Percentiles rank a stretch among this genome's conserved stretches.
Evolutionary conservation across 306 rosid species (phyloP).

Genomic region (Cicer bijugum): DNA sequence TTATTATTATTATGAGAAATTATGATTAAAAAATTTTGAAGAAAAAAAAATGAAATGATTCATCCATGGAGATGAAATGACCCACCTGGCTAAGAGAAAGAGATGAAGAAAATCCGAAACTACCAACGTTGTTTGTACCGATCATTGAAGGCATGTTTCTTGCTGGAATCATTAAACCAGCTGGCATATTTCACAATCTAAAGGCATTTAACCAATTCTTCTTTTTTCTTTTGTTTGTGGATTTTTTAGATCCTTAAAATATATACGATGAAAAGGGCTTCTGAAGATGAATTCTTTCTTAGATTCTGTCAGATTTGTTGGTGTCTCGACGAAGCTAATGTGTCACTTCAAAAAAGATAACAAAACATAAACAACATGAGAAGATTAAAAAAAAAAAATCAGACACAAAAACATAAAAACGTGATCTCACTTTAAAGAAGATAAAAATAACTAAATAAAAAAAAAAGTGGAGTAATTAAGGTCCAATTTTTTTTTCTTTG

Average conservation of each 20-base stretch:
- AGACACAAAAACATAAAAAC: conserved; percentile 10
- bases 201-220: not conserved
- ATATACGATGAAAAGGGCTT: not conserved
- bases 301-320: conserved; percentile 40
- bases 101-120: conserved; percentile 71
- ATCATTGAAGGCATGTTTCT: conserved; percentile 74
- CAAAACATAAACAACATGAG: conserved; percentile 22
- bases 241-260: not conserved
- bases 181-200: conserved; percentile 58
- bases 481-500: not conserved
- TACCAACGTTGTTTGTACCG: conserved; percentile 63
- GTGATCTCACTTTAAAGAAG: not conserved
- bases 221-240: not conserved
- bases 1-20: not conserved
- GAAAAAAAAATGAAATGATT: not conserved
- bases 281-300: conserved; percentile 13
- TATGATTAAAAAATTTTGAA: not conserved
- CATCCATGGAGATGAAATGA: not conserved
- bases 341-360: conserved; percentile 40
- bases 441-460: too few relatives aligned
- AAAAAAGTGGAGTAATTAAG: not conserved
- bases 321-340: conserved; percentile 4
- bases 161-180: conserved; percentile 69
- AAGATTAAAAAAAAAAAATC: not conserved
- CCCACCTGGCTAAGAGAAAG: conserved; percentile 83